These are phyloP conservation scores for Populus trichocarpa DNA, from an alignment of 441 rosid genomes.

Conservation along the genomic window DNA sequence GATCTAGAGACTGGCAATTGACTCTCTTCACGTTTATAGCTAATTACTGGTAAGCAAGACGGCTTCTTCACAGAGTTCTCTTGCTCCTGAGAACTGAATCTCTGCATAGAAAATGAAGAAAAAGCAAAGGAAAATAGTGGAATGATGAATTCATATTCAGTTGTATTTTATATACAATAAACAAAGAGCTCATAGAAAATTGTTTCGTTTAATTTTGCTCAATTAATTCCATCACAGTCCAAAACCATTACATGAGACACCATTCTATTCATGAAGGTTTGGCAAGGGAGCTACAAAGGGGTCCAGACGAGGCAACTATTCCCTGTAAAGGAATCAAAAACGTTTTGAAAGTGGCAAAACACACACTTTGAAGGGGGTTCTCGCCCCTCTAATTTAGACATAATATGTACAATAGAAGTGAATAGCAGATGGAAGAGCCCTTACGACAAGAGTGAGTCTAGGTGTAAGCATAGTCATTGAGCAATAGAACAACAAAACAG, in stretches of 20 bases:
- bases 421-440: not conserved
- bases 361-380: not conserved
- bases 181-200: not conserved
- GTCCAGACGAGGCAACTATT: not conserved
- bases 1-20: conserved; percentile 55
- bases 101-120: conserved; percentile 39
- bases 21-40: conserved; percentile 55
- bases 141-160: not conserved
- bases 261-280: not conserved
- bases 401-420: not conserved
- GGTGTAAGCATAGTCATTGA: not conserved
- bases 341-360: not conserved
- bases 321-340: not conserved
- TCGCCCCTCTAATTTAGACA: not conserved
- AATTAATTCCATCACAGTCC: not conserved
- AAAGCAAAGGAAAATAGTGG: not conserved
- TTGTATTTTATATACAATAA: not conserved
- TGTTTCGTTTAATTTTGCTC: not conserved
- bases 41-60: conserved; percentile 47
- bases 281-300: not conserved
- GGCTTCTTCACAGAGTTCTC: conserved; percentile 46
- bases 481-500: not conserved
- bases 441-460: not conserved
- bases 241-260: not conserved
- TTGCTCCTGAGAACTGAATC: conserved; percentile 70